Conservation (phyloP, 1,284 basidiomycete genomes). For the Stygiomarasmius scandens region DNA sequence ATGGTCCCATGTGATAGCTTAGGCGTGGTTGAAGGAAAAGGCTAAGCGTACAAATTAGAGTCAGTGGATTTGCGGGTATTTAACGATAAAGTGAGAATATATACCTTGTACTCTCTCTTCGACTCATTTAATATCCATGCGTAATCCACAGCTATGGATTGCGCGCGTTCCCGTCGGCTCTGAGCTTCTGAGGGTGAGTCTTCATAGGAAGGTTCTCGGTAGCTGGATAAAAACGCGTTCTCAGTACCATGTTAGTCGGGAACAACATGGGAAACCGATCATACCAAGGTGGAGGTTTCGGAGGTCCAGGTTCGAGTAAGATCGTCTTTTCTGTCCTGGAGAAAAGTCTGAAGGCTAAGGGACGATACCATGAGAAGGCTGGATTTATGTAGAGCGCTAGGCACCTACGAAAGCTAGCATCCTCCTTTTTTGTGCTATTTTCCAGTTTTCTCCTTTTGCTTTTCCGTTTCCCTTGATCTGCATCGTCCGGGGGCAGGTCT, state of each 20-base stretch:
- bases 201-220: slow-evolving; percentile 7
- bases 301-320: neutral
- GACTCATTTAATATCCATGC: slow-evolving; percentile 7
- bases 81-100: neutral
- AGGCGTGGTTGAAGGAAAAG: slow-evolving; percentile 7
- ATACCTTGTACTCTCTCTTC: neutral
- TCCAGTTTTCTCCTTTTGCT: slow-evolving; percentile 4
- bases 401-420: neutral
- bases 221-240: neutral
- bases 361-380: neutral
- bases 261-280: neutral
- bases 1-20: neutral
- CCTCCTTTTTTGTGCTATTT: neutral
- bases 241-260: neutral
- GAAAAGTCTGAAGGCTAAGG: slow-evolving; percentile 2
- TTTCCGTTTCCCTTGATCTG: neutral
- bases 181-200: neutral
- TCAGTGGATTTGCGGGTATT: too few species aligned
- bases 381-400: neutral
- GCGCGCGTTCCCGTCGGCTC: neutral
- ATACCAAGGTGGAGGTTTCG: slow-evolving; percentile 8
- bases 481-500: neutral
- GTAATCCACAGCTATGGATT: slow-evolving; percentile 9
- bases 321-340: slow-evolving; percentile 3
- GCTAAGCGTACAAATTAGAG: neutral